Percentiles rank a stretch among this genome's conserved stretches.
Evolutionary conservation across 768 basidiomycete species (phyloP).

Genomic region (Podaxis carcinomalis): DNA sequence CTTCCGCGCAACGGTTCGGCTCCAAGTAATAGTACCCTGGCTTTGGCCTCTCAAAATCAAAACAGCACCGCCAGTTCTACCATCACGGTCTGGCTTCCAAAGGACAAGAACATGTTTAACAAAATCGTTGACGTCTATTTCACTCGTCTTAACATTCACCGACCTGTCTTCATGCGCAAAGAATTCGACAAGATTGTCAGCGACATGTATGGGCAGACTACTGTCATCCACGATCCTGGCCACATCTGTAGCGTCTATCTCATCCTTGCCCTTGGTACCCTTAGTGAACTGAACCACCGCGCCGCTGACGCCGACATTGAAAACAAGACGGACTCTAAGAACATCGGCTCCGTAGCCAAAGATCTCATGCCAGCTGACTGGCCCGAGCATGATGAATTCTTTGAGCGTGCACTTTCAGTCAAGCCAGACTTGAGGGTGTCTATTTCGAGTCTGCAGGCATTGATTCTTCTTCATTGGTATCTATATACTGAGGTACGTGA

Average conservation of each 20-base stretch:
- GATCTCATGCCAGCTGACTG: slow-evolving; percentile 64
- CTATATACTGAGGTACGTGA: slow-evolving; percentile 75
- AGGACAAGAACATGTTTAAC: slow-evolving; percentile 63
- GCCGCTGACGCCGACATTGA: slow-evolving; percentile 49
- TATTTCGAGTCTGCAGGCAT: slow-evolving; percentile 75
- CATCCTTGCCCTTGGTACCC: slow-evolving; percentile 73
- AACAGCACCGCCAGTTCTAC: slow-evolving; percentile 21
- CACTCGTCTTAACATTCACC: slow-evolving; percentile 69
- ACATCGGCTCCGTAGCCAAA: slow-evolving; percentile 29
- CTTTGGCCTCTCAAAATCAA: slow-evolving; percentile 26
- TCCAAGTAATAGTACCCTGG: slow-evolving; percentile 26
- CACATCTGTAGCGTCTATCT: slow-evolving; percentile 77
- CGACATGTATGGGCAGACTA: slow-evolving; percentile 58
- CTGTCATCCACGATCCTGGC: slow-evolving; percentile 61
- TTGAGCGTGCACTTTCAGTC: slow-evolving; percentile 69
- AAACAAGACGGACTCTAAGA: slow-evolving; percentile 24
- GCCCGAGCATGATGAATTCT: slow-evolving; percentile 84
- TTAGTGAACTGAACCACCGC: slow-evolving; percentile 77
- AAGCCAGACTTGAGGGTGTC: slow-evolving; percentile 84
- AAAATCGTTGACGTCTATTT: slow-evolving; percentile 72
- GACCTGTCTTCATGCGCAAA: slow-evolving; percentile 67
- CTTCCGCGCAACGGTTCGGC: slow-evolving; percentile 41
- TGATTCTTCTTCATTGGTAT: slow-evolving; percentile 86
- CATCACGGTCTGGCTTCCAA: slow-evolving; percentile 68
- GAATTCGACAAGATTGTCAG: slow-evolving; percentile 65